These are phyloP conservation scores for Globisporangium alternatum DNA, from an alignment of 352 stramenopile genomes.

Conservation along the genomic window DNA sequence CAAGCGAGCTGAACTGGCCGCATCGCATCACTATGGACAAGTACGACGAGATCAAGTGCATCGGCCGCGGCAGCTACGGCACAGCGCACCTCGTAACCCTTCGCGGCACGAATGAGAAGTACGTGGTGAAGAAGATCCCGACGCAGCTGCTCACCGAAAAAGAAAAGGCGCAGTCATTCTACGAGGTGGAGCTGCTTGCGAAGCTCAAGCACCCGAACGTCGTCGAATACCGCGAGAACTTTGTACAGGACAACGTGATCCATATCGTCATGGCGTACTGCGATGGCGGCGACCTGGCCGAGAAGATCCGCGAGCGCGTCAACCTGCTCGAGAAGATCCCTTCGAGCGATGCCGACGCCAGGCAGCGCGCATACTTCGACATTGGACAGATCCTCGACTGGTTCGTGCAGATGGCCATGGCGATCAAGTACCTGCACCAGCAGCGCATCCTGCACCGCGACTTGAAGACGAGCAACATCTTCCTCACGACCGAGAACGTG, in stretches of 20 bases:
- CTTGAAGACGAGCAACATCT: constrained; percentile 95
- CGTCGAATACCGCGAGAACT: constrained; percentile 93
- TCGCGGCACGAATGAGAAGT: constrained; percentile 35
- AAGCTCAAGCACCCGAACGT: constrained; percentile 93
- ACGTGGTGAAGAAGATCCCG: constrained; percentile 87
- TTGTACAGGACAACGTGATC: constrained; percentile 75
- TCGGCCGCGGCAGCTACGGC: constrained; percentile 75
- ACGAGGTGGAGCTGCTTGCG: constrained; percentile 88
- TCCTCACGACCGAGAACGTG: constrained; percentile 79
- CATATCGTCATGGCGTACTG: constrained; percentile 96
- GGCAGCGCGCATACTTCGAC: constrained; percentile 46
- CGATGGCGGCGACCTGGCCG: constrained; percentile 86
- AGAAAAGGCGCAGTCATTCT: constrained; percentile 76
- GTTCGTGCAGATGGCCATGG: constrained; percentile 94
- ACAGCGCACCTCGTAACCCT: constrained; percentile 67
- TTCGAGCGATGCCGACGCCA: constrained; percentile 7
- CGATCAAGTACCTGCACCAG: constrained; percentile 92
- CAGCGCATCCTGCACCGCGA: constrained; percentile 91
- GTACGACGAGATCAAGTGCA: constrained; percentile 75
- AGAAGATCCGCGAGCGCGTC: constrained; percentile 55
- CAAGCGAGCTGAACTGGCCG: not conserved
- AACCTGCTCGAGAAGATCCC: constrained; percentile 25
- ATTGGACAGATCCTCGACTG: constrained; percentile 71
- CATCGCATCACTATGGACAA: constrained; percentile 44
- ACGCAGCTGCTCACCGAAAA: constrained; percentile 77